A percentile compares a stretch with the other conserved stretches of the same genome.
phyloP scores from a whole-genome alignment of 2,329 filamentous ascomycete species.

The Scolecobasidium constrictum region DNA sequence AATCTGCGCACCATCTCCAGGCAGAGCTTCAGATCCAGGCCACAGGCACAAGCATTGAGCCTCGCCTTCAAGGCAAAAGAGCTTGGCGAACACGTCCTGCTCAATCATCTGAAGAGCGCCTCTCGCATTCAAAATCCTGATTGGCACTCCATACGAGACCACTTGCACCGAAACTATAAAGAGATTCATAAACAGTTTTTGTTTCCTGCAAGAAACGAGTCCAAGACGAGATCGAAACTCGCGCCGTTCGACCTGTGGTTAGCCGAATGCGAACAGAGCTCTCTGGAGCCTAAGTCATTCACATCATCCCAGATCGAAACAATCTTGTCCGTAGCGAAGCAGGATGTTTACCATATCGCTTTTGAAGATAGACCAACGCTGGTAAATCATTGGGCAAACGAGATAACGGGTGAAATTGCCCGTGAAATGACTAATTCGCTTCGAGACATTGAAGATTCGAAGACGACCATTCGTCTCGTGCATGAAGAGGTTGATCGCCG shows the following conservation, averaged over 20 bases:
- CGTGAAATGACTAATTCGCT: constrained; percentile 6
- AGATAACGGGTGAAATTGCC: constrained; percentile 3
- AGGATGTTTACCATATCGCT: not conserved
- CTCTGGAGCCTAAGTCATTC: not conserved
- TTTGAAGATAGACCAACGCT: constrained; percentile 1
- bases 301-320: not conserved
- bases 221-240: constrained; percentile 3
- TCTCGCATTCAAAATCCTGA: too few species aligned
- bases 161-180: too few species aligned
- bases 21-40: not conserved
- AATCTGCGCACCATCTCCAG: constrained; percentile 36
- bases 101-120: too few species aligned
- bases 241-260: constrained; percentile 2
- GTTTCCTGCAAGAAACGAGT: constrained; percentile 1
- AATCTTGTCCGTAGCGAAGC: constrained; percentile 1
- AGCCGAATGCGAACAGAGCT: constrained; percentile 1
- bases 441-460: constrained; percentile 7
- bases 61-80: not conserved
- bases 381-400: constrained; percentile 5
- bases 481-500: constrained; percentile 9
- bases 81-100: not conserved
- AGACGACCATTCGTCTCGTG: constrained; percentile 6
- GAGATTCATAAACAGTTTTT: too few species aligned
- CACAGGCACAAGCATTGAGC: too few species aligned
- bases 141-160: too few species aligned